Conservation (phyloP, 495 filamentous ascomycete species). For the Terfezia boudieri region DNA sequence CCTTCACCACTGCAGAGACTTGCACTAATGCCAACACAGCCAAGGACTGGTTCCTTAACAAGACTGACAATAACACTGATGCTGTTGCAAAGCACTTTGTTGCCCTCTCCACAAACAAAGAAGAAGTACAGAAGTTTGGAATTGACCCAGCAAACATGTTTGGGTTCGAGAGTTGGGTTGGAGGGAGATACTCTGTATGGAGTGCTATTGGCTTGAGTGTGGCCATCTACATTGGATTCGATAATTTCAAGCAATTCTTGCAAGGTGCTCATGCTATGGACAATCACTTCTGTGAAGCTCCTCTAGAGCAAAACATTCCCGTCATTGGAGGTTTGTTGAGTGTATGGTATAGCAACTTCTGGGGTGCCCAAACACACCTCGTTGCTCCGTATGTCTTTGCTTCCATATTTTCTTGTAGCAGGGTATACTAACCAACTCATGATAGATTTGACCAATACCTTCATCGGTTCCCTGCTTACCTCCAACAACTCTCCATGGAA, state of each 20-base stretch:
- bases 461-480: slow-evolving; percentile 94
- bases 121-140: slow-evolving; percentile 90
- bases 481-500: slow-evolving; percentile 98
- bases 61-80: slow-evolving; percentile 52
- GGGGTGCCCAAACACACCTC: slow-evolving; percentile 87
- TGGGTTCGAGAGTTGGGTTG: slow-evolving; percentile 83
- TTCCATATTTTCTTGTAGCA: not conserved
- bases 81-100: slow-evolving; percentile 96
- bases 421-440: slow-evolving; percentile 1
- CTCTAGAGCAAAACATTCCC: slow-evolving; percentile 86
- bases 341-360: slow-evolving; percentile 98
- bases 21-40: slow-evolving; percentile 89
- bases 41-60: slow-evolving; percentile 81
- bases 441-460: slow-evolving; percentile 88
- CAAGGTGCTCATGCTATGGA: slow-evolving; percentile 94
- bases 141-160: slow-evolving; percentile 99
- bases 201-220: slow-evolving; percentile 93
- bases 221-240: slow-evolving; percentile 79
- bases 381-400: slow-evolving; percentile 49
- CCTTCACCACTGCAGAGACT: slow-evolving; percentile 96
- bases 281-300: slow-evolving; percentile 82
- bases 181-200: slow-evolving; percentile 95
- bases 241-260: slow-evolving; percentile 94
- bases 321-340: slow-evolving; percentile 76
- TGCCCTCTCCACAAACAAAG: slow-evolving; percentile 85